These are phyloP conservation scores for Pythium aquatile DNA, from an alignment of 352 stramenopile genomes.

Conservation along the genomic window DNA sequence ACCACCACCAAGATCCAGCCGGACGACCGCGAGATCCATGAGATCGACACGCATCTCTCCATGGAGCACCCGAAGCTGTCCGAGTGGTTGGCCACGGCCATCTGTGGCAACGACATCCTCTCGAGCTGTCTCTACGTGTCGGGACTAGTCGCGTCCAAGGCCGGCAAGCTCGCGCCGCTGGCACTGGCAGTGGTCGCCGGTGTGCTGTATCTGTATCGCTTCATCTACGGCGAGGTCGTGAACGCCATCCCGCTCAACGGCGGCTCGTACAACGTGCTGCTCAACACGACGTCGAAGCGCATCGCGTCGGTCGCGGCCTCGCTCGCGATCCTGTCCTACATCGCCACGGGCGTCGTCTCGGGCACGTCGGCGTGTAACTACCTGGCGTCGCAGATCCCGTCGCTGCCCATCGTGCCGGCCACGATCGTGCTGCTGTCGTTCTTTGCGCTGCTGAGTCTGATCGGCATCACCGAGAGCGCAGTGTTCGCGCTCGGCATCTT, in stretches of 20 bases:
- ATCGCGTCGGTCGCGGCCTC: slow-evolving; percentile 91
- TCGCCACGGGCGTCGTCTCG: slow-evolving; percentile 92
- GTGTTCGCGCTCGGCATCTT: slow-evolving; percentile 92
- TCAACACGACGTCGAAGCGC: slow-evolving; percentile 95
- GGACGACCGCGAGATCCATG: slow-evolving; percentile 59
- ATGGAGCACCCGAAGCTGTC: slow-evolving; percentile 84
- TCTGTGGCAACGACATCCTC: slow-evolving; percentile 96
- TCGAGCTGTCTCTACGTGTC: slow-evolving; percentile 92
- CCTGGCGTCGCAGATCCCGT: slow-evolving; percentile 73
- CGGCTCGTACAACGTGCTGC: slow-evolving; percentile 94
- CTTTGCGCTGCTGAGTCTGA: slow-evolving; percentile 88
- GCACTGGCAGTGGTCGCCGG: slow-evolving; percentile 88
- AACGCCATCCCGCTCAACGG: slow-evolving; percentile 94
- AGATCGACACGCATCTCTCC: slow-evolving; percentile 75
- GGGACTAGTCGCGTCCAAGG: slow-evolving; percentile 80
- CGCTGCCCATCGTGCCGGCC: slow-evolving; percentile 71
- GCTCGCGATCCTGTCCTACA: slow-evolving; percentile 95
- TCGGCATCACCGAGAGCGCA: slow-evolving; percentile 92
- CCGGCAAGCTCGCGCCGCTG: slow-evolving; percentile 89
- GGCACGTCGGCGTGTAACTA: slow-evolving; percentile 88
- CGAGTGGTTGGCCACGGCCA: slow-evolving; percentile 92
- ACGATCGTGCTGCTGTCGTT: slow-evolving; percentile 89
- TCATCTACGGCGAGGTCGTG: slow-evolving; percentile 95
- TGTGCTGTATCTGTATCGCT: slow-evolving; percentile 88
- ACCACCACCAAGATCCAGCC: slow-evolving; percentile 58